Percentiles rank a stretch among this genome's conserved stretches.
These are phyloP conservation scores for Colletotrichum lini DNA, from an alignment of 2,329 filamentous ascomycete species.

Conservation along the genomic window DNA sequence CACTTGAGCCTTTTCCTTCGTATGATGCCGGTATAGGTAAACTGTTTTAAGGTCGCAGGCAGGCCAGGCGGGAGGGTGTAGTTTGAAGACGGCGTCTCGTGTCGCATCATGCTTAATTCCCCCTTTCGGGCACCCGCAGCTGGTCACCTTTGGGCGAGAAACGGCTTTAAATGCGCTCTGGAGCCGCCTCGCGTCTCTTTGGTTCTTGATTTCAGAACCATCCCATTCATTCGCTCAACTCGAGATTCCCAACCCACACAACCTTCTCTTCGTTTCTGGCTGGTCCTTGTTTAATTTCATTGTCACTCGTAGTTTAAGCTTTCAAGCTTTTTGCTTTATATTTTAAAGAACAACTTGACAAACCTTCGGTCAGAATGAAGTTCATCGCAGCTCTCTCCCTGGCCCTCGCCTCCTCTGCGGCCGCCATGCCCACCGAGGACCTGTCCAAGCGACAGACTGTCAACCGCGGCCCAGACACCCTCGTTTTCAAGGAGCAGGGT, in stretches of 20 bases:
- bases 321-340: too few relatives aligned
- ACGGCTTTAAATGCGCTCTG: constrained; percentile 10
- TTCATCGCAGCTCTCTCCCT: constrained; percentile 45
- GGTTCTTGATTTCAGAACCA: background rate
- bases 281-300: constrained; percentile 16
- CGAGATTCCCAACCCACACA: constrained; percentile 14
- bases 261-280: constrained; percentile 31
- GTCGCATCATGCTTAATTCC: constrained; percentile 37
- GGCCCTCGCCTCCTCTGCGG: constrained; percentile 42
- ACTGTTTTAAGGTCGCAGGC: constrained; percentile 24
- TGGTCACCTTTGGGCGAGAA: background rate
- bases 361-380: constrained; percentile 41
- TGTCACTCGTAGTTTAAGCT: too few relatives aligned
- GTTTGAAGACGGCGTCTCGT: constrained; percentile 19
- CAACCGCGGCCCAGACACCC: constrained; percentile 28
- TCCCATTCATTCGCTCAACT: constrained; percentile 28
- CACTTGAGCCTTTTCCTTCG: background rate
- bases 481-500: constrained; percentile 56
- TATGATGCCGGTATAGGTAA: constrained; percentile 1
- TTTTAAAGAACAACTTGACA: background rate
- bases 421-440: constrained; percentile 40
- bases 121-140: background rate
- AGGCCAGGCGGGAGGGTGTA: constrained; percentile 1
- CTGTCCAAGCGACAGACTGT: constrained; percentile 32
- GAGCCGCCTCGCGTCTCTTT: background rate